Evolutionary conservation across 495 filamentous ascomycete genomes (phyloP).

Genomic region (Talaromyces adpressus): DNA sequence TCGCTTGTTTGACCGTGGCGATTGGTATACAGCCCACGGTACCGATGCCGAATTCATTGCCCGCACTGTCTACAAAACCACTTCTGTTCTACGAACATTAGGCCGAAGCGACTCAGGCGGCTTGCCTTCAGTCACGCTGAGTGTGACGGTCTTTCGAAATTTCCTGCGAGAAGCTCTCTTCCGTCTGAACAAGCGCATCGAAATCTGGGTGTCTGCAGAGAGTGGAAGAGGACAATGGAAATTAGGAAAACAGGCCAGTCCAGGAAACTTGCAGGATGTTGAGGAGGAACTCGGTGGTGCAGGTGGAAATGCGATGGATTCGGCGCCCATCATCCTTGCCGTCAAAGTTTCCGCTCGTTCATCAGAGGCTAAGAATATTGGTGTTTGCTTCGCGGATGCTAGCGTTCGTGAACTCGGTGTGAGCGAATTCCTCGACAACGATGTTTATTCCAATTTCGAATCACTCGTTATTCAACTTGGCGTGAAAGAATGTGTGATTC

Average conservation of each 20-base stretch:
- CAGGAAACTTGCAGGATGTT: constrained; percentile 93
- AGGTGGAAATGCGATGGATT: constrained; percentile 58
- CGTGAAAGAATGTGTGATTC: constrained; percentile 86
- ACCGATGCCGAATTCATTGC: constrained; percentile 92
- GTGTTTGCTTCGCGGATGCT: constrained; percentile 97
- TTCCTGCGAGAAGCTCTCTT: constrained; percentile 94
- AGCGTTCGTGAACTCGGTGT: constrained; percentile 94
- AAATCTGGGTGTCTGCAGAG: constrained; percentile 71
- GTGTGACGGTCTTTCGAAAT: constrained; percentile 86
- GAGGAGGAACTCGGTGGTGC: constrained; percentile 82
- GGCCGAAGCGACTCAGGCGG: constrained; percentile 75
- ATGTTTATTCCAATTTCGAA: constrained; percentile 97
- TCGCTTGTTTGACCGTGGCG: constrained; percentile 87
- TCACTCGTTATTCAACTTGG: constrained; percentile 92
- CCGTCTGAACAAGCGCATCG: constrained; percentile 79
- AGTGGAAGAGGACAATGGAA: constrained; percentile 81
- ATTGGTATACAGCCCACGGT: constrained; percentile 93
- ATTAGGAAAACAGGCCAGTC: constrained; percentile 81
- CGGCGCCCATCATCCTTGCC: constrained; percentile 86
- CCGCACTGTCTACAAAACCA: constrained; percentile 92
- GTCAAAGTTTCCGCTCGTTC: constrained; percentile 89
- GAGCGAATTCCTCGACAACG: constrained; percentile 96
- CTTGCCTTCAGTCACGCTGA: constrained; percentile 88
- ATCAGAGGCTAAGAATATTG: constrained; percentile 75
- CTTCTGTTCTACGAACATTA: constrained; percentile 84